Percentiles rank a stretch among this genome's conserved stretches.
Conservation (phyloP, 768 basidiomycete species). For the Panaeolus cyanescens region DNA sequence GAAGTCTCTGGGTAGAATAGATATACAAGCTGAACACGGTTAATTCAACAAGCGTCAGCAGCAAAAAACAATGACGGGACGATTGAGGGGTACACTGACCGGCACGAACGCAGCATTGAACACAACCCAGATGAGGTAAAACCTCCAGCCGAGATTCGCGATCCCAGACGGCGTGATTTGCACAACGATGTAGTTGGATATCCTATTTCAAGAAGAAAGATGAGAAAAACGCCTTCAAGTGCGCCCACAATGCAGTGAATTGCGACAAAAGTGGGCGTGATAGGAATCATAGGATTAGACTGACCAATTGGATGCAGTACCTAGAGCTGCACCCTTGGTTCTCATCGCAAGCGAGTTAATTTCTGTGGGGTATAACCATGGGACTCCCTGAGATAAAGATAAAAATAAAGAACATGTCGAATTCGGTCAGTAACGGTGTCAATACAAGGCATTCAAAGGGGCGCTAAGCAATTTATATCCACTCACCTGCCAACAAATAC, state of each 20-base stretch:
- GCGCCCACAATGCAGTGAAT: not conserved
- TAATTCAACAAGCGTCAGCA: not conserved
- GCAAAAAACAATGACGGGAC: not conserved
- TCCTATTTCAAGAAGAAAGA: slow-evolving; percentile 24
- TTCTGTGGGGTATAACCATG: slow-evolving; percentile 53
- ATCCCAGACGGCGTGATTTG: slow-evolving; percentile 51
- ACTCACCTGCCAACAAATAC: slow-evolving; percentile 53
- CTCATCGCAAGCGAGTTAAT: slow-evolving; percentile 54
- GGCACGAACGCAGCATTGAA: slow-evolving; percentile 53
- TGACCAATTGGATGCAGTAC: slow-evolving; percentile 50
- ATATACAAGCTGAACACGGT: slow-evolving; percentile 38
- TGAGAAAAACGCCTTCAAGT: not conserved
- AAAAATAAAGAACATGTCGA: not conserved
- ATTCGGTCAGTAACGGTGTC: not conserved
- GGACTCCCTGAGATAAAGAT: slow-evolving; percentile 39
- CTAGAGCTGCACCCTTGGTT: slow-evolving; percentile 50
- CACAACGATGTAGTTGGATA: slow-evolving; percentile 53
- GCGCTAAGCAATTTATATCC: not conserved
- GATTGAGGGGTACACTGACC: slow-evolving; percentile 25
- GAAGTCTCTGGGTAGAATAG: slow-evolving; percentile 51
- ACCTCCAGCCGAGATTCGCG: slow-evolving; percentile 47
- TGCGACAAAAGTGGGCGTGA: not conserved
- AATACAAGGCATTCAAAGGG: not conserved
- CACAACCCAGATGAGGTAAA: slow-evolving; percentile 50
- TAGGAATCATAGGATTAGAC: not conserved